phyloP scores from a whole-genome alignment of 75 land plant species.

The Cryptomeria japonica region DNA sequence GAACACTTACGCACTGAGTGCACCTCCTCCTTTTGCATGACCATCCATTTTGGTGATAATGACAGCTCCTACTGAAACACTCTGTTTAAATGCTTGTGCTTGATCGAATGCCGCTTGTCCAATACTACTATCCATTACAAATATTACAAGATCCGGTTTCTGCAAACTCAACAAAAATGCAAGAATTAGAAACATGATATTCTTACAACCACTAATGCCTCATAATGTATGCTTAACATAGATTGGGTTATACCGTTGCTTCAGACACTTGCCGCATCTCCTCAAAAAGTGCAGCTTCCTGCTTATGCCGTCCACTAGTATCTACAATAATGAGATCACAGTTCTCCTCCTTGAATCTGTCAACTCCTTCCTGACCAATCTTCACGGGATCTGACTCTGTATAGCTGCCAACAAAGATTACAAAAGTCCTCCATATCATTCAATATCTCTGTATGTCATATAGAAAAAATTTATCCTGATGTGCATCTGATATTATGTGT shows the following conservation, averaged over 20 bases:
- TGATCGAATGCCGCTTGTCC: slow-evolving; percentile 58
- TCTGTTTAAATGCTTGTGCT: slow-evolving; percentile 58
- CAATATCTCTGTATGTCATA: not conserved
- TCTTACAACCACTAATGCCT: not conserved
- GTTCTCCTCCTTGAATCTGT: slow-evolving; percentile 44
- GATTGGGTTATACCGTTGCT: slow-evolving; percentile 31
- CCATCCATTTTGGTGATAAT: slow-evolving; percentile 59
- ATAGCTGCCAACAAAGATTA: slow-evolving; percentile 24
- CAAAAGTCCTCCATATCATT: not conserved
- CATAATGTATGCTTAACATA: not conserved
- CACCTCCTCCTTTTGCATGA: slow-evolving; percentile 60
- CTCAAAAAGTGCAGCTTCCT: slow-evolving; percentile 55
- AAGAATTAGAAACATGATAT: not conserved
- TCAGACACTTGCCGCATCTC: slow-evolving; percentile 60
- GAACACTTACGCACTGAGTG: slow-evolving; percentile 49
- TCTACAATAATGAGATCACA: slow-evolving; percentile 50
- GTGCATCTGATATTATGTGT: not conserved
- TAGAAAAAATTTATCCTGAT: not conserved
- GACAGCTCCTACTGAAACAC: slow-evolving; percentile 52
- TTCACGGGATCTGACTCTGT: slow-evolving; percentile 48
- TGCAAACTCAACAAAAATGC: slow-evolving; percentile 14
- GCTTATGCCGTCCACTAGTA: slow-evolving; percentile 59
- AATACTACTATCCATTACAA: slow-evolving; percentile 60
- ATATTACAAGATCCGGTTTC: slow-evolving; percentile 49
- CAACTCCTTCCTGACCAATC: slow-evolving; percentile 44